These are phyloP conservation scores for Aspergillus quadricinctus DNA, from an alignment of 2,329 filamentous ascomycete genomes.

Conservation along the genomic window DNA sequence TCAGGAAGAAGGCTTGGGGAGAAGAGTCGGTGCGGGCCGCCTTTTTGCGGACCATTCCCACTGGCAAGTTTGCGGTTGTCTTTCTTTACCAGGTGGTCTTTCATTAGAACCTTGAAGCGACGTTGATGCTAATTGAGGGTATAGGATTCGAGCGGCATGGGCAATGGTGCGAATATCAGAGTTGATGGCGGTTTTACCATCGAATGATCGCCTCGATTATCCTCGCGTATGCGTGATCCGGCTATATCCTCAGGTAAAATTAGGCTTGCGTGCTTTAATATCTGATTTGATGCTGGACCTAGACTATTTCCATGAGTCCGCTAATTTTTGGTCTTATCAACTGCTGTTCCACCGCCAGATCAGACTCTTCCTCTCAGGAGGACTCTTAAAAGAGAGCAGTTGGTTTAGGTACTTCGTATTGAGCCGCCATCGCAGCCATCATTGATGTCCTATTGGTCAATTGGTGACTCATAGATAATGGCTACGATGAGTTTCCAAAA, in stretches of 20 bases:
- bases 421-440: no score
- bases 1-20: conserved; percentile 44
- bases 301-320: not conserved
- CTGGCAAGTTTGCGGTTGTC: conserved; percentile 36
- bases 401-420: not conserved
- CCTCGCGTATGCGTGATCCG: no score
- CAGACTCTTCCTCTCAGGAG: not conserved
- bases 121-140: conserved; percentile 1
- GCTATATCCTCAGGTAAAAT: no score
- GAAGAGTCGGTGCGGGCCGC: conserved; percentile 31
- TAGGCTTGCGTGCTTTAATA: no score
- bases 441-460: not conserved
- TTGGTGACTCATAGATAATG: not conserved
- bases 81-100: conserved; percentile 35
- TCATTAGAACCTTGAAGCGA: not conserved
- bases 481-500: no score
- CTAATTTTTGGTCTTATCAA: not conserved
- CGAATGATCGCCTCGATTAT: no score
- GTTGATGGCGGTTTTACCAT: conserved; percentile 40
- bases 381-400: not conserved
- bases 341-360: not conserved
- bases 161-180: conserved; percentile 39
- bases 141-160: conserved; percentile 39
- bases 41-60: conserved; percentile 36
- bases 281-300: not conserved